These are phyloP conservation scores for Porpolomopsis calyptriformis DNA, from an alignment of 768 basidiomycete species.

Conservation along the genomic window DNA sequence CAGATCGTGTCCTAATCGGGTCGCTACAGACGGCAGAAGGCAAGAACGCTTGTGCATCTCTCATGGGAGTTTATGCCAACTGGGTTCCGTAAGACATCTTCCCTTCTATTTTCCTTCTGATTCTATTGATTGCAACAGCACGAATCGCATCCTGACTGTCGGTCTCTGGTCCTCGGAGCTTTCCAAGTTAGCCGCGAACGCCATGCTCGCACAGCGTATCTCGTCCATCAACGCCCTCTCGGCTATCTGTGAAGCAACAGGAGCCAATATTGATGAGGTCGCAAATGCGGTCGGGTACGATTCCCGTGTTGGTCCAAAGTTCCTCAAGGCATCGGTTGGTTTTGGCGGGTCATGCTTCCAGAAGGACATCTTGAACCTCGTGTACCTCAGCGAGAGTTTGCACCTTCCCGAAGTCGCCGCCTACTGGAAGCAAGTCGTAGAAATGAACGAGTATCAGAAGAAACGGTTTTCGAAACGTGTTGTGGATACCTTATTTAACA, in stretches of 20 bases:
- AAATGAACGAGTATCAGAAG: slow-evolving; percentile 99
- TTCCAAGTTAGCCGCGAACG: slow-evolving; percentile 97
- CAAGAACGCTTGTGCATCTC: slow-evolving; percentile 62
- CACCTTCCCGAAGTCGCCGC: slow-evolving; percentile 95
- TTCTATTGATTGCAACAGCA: slow-evolving; percentile 25
- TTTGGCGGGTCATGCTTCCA: slow-evolving; percentile 99
- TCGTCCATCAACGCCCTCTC: slow-evolving; percentile 97
- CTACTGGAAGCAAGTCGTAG: slow-evolving; percentile 95
- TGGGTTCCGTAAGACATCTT: slow-evolving; percentile 77
- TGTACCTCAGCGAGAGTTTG: slow-evolving; percentile 89
- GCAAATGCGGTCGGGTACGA: slow-evolving; percentile 90
- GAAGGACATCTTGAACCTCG: slow-evolving; percentile 98
- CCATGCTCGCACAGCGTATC: slow-evolving; percentile 98
- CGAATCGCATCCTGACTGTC: slow-evolving; percentile 77
- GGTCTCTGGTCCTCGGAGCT: slow-evolving; percentile 98
- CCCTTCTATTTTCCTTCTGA: neutral
- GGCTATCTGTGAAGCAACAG: slow-evolving; percentile 97
- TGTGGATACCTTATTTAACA: slow-evolving; percentile 97
- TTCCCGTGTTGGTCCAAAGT: slow-evolving; percentile 86
- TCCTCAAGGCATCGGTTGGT: slow-evolving; percentile 90
- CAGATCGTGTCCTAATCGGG: slow-evolving; percentile 96
- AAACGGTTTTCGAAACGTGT: slow-evolving; percentile 89
- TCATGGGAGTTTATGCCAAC: slow-evolving; percentile 81
- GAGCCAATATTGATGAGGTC: slow-evolving; percentile 97
- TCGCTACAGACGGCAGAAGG: slow-evolving; percentile 88